Evolutionary conservation across 2,329 filamentous ascomycete genomes (phyloP), one percentile per base, ranked within the genome.

Genomic region (Corinectria fuckeliana): DNA sequence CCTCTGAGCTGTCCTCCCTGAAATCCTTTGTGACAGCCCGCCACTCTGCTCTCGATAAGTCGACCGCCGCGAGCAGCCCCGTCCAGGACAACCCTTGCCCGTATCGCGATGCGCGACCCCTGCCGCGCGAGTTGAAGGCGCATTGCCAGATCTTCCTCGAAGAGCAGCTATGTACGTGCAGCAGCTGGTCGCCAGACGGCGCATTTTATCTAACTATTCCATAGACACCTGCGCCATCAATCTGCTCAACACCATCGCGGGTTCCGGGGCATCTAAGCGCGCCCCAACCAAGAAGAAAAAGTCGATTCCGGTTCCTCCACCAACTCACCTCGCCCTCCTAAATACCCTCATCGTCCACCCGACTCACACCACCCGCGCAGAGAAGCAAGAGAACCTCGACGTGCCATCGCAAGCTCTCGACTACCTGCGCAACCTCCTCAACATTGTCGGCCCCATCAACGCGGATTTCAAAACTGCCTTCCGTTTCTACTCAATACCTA

Each of bases 301-400:
- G 28, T 80, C 86, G 1, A 84, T 85, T 10, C 85, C 84, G 58
- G 77, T 92, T 16, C 91, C 94, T 1, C 86, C 90, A 2, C 82
- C 90, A 0, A 85, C 86, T 56, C 88, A 94, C 64, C 80, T 98
- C 21, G 88, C 91, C 7, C 80, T 97, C 8, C 83, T 93, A n/a
- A 87, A 84, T 41, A 95, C 92, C 2, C 80, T 97, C n/a, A 76
- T 89, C n/a, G 85, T 95, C 13, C 92, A 97, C 70, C 94, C 94
- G 0, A 78, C 81, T 21, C 86, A 91, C 64, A 97, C 93, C 1
- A 95, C 89, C 3, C 87, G 91, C 49, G 84, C 89, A 3, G 81
- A 83, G 25, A 85, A 86, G 8, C 70, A 78, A 11, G 87, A 90
- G 18, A 84, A 86, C 53, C 76, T 83, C 51, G 82, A 88, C 48